Conservation (phyloP, 768 basidiomycete genomes). For the Hygrocybe punicea region DNA sequence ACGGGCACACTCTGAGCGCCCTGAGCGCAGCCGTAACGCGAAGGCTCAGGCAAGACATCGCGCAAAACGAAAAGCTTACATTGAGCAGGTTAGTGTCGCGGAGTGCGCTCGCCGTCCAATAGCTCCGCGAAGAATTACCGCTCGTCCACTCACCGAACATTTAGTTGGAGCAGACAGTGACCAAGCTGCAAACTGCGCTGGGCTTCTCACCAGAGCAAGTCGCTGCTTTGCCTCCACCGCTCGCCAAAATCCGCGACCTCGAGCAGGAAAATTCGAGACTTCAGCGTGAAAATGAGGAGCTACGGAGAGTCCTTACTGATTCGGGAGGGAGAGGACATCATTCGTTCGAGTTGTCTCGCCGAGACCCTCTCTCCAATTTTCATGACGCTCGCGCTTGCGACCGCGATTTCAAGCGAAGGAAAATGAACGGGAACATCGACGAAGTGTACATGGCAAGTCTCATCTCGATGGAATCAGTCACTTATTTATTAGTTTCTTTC, state of each 20-base stretch:
- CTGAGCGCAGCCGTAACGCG: slow-evolving; percentile 83
- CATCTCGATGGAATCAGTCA: not conserved
- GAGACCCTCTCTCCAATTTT: slow-evolving; percentile 45
- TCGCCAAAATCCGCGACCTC: slow-evolving; percentile 74
- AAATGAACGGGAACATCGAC: slow-evolving; percentile 47
- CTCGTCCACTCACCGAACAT: not conserved
- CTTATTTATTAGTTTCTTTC: not conserved
- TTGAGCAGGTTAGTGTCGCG: slow-evolving; percentile 64
- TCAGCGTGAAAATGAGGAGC: slow-evolving; percentile 68
- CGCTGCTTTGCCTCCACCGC: slow-evolving; percentile 65
- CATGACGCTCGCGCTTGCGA: slow-evolving; percentile 50
- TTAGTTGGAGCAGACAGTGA: slow-evolving; percentile 82
- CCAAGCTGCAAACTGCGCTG: slow-evolving; percentile 74
- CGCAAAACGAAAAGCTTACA: slow-evolving; percentile 90
- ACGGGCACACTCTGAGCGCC: slow-evolving; percentile 58
- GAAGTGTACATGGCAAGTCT: slow-evolving; percentile 52
- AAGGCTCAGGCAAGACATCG: slow-evolving; percentile 87
- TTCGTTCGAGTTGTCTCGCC: slow-evolving; percentile 44
- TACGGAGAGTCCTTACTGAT: slow-evolving; percentile 63
- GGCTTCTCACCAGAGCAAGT: slow-evolving; percentile 74
- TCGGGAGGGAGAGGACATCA: slow-evolving; percentile 35
- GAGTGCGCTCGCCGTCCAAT: slow-evolving; percentile 1
- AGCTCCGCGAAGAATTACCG: slow-evolving; percentile 2
- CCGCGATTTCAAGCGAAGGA: slow-evolving; percentile 61
- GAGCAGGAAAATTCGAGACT: slow-evolving; percentile 75